Evolutionary conservation across 1,284 basidiomycete species (phyloP).

Genomic region (Fomitopsis pinicola): DNA sequence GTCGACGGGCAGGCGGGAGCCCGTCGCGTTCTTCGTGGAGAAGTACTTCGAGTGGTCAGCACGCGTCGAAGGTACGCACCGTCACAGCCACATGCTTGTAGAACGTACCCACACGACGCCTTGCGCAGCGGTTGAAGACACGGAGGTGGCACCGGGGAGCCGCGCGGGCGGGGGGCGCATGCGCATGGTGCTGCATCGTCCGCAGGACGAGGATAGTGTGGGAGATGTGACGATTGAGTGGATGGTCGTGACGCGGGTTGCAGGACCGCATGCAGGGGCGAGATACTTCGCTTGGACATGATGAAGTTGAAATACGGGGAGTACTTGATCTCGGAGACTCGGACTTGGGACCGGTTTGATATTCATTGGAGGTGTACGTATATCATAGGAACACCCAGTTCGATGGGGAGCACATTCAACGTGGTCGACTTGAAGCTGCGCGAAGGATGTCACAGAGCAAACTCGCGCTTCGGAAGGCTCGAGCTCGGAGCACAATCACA

Average conservation of each 20-base stretch:
- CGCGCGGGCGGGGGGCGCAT: not conserved
- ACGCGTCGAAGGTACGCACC: not conserved
- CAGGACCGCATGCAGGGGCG: not conserved
- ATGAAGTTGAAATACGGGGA: too few species aligned
- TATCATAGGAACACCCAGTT: too few species aligned
- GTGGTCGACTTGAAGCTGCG: too few species aligned
- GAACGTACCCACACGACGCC: too few species aligned
- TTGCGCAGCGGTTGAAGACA: not conserved
- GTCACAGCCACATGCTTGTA: too few species aligned
- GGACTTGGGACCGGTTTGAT: too few species aligned
- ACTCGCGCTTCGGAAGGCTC: too few species aligned
- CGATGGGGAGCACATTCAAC: not conserved
- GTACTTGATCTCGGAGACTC: too few species aligned
- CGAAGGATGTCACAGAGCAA: too few species aligned
- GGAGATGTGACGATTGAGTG: not conserved
- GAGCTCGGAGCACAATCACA: not conserved
- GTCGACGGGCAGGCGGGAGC: constrained; percentile 4
- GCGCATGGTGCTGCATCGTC: constrained; percentile 3
- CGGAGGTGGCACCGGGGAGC: not conserved
- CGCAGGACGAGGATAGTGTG: not conserved
- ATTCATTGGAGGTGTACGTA: too few species aligned
- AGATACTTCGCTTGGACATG: constrained; percentile 3
- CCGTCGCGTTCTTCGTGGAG: constrained; percentile 14
- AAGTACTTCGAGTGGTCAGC: constrained; percentile 20
- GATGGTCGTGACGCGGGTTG: not conserved